Base-by-base conservation (phyloP, 2,329 filamentous ascomycete genomes). In the Neonectria magnoliae region DNA sequence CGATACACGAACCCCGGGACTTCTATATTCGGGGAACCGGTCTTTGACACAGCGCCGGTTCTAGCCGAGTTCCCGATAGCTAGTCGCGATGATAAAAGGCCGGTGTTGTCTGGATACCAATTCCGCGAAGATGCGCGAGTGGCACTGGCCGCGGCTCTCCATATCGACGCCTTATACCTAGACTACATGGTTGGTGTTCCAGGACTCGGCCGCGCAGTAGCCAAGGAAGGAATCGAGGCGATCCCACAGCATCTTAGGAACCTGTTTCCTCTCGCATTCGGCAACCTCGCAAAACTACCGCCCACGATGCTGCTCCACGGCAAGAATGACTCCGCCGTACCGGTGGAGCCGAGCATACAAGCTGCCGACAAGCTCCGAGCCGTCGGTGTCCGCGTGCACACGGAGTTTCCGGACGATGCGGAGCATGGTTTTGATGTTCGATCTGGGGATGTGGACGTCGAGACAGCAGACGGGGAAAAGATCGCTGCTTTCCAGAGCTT, bases 361-460 rank as follows among this genome's bases (percentile, higher is more conserved):
- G 71, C 71, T 27, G 67, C 64, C 18, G 62, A 70, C 45, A 71
- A 66, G 18, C 65, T 73, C 8, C 59, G 58, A 5, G 64, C 58
- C 0, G 64, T 55, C 0, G 71, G 71, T 0, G 57, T 68, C 3
- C 41, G 64, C 1, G 60, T 72, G 0, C 20, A 54, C 0, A 47
- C 57, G 1, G 69, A 73, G 14, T 73, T 70, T 2, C 71, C 71
- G 0, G 62, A 67, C 2, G 54, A 70, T 47, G 71, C 61, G 1
- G 71, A 73, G 9, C 71, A 73, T 45, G 71, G 71, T 0, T 73
- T 73, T 5, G 71, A 73, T n/a, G 16, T 6, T 1, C 45, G 56
- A 11, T 11, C 51, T 0, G 71, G 71, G 0, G 57, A 70, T 2
- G 20, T 70, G 1, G 57, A 72, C 25, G 58, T 73, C 6, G 71